These are phyloP conservation scores for Botrytis tulipae DNA, from an alignment of 2,329 filamentous ascomycete species.

Conservation along the genomic window DNA sequence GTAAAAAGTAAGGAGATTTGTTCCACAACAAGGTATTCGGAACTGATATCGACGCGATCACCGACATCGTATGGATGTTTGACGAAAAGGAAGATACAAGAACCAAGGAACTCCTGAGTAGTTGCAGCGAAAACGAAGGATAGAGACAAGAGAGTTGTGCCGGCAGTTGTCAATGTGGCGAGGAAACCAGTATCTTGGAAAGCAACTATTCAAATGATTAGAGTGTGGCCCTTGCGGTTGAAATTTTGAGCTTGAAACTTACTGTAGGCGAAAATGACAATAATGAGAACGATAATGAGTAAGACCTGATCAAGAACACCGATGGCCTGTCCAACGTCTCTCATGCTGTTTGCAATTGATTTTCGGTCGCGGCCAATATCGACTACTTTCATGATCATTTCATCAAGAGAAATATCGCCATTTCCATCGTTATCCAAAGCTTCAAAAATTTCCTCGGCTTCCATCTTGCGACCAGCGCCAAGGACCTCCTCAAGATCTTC, in stretches of 20 bases:
- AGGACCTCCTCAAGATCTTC: constrained; percentile 90
- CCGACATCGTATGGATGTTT: constrained; percentile 98
- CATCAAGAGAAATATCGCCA: constrained; percentile 90
- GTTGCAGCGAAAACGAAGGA: constrained; percentile 95
- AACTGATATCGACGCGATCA: constrained; percentile 81
- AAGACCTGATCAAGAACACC: constrained; percentile 86
- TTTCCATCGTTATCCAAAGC: constrained; percentile 84
- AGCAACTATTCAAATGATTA: constrained; percentile 54
- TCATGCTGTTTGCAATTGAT: constrained; percentile 88
- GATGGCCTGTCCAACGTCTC: constrained; percentile 94
- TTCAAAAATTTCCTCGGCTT: constrained; percentile 83
- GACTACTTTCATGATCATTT: constrained; percentile 76
- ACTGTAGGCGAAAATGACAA: constrained; percentile 81
- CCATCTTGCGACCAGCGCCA: constrained; percentile 66
- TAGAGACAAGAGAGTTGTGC: constrained; percentile 88
- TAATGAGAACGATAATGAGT: constrained; percentile 74
- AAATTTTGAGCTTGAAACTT: constrained; percentile 40
- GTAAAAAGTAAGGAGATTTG: constrained; percentile 93
- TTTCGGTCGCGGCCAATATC: constrained; percentile 85
- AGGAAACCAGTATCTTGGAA: constrained; percentile 87
- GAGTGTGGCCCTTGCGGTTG: constrained; percentile 3
- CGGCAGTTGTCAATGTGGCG: constrained; percentile 82
- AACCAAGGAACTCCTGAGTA: constrained; percentile 92
- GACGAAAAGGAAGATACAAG: constrained; percentile 97
- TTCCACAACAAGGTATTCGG: constrained; percentile 75